phyloP scores from a whole-genome alignment of 2,329 filamentous ascomycete genomes.

The Paecilomyces sp. region DNA sequence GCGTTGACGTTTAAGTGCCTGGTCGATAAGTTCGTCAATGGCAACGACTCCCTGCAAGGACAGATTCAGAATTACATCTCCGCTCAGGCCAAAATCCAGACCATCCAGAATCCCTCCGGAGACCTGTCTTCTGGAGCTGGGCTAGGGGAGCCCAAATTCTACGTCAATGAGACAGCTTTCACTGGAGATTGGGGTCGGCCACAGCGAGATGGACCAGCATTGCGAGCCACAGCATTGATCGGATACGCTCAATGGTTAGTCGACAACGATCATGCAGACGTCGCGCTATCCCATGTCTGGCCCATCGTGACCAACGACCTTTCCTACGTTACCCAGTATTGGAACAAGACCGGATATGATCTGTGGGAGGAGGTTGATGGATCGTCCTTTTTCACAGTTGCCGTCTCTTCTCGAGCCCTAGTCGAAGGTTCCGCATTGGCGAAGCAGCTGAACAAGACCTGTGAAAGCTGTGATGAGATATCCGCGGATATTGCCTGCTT shows the following conservation, averaged over 20 bases:
- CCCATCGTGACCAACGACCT: constrained; percentile 71
- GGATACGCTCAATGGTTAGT: constrained; percentile 67
- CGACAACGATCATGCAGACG: constrained; percentile 49
- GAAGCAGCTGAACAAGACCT: constrained; percentile 53
- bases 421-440: constrained; percentile 58
- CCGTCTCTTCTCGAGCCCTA: constrained; percentile 59
- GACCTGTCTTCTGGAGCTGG: constrained; percentile 41
- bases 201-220: constrained; percentile 70
- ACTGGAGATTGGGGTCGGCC: constrained; percentile 66
- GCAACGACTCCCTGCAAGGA: constrained; percentile 51
- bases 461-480: constrained; percentile 54
- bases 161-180: constrained; percentile 57
- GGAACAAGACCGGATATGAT: constrained; percentile 58
- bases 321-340: constrained; percentile 52
- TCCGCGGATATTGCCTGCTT: constrained; percentile 68
- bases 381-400: constrained; percentile 72
- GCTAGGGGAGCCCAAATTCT: constrained; percentile 68
- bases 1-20: constrained; percentile 63
- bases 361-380: constrained; percentile 77
- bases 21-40: constrained; percentile 59
- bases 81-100: constrained; percentile 60
- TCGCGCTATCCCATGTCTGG: constrained; percentile 56
- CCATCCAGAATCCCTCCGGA: constrained; percentile 63
- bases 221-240: constrained; percentile 67
- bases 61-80: constrained; percentile 62